Base-by-base conservation (phyloP, 2,329 filamentous ascomycete species). In the Monilinia polystroma region DNA sequence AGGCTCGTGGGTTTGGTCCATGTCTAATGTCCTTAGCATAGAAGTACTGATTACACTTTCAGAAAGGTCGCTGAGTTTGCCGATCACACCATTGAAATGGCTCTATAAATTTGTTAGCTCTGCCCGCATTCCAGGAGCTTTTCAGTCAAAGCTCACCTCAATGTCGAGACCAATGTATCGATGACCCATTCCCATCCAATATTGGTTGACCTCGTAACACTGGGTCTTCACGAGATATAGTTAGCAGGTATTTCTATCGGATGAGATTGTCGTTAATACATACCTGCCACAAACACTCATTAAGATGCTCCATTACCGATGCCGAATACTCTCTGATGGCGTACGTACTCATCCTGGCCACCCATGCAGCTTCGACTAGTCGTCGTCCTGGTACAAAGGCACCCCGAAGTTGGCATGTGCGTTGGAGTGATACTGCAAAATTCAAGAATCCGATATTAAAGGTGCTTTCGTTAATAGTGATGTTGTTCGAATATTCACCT, bases 281-380 rank as follows among this genome's bases (percentile, higher is more conserved):
- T 16, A 23, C 54, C 35, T 56, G 32, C 54, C 20, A 38, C 20
- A 55, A 55, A 56, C 12, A 56, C 8, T 56, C 54, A 56, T 38
- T 55, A 5, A 55, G 10, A 23, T 11, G 5, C 32, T n/a, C 20
- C 20, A 38, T 38, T 23, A 10, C 29, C 8, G 29, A 20, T 18
- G 3, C 16, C 18, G 4, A 38, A 38, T 23, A 4, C 32, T 38
- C 10, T 38, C 23, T 23, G 5, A 55, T 14, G 12, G 35, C 4
- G 3, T 38, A 55, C 5, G 18, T 55, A 3, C 53, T 38, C 18
- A 55, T 38, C 11, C 32, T 41, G 18, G 32, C 53, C 53, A 41
- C 32, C 20, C 32, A 38, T 55, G 53, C 32, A 41, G 53, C 53
- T 55, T 55, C 53, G 20, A 55, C 4, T 6, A 55, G 53, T 23